These are phyloP conservation scores for Lipomyces oligophaga DNA, from an alignment of 805 yeast genomes.

Conservation along the genomic window DNA sequence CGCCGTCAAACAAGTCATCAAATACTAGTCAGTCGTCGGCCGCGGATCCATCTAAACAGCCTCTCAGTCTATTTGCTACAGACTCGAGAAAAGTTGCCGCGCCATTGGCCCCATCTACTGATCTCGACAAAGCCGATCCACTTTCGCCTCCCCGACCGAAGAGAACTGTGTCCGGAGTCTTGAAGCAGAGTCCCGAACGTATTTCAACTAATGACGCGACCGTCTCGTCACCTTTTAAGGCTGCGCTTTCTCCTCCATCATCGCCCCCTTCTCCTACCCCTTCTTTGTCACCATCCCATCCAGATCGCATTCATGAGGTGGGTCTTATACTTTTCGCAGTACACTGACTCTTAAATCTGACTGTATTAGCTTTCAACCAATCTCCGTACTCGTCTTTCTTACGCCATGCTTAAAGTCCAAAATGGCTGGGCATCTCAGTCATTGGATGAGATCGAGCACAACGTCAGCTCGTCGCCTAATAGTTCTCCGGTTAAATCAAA, in stretches of 20 bases:
- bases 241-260: not conserved
- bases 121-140: too few relatives aligned
- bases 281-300: too few relatives aligned
- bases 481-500: not conserved
- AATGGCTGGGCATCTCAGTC: slow-evolving; percentile 31
- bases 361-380: slow-evolving; percentile 23
- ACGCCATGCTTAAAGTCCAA: slow-evolving; percentile 35
- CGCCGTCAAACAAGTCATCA: too few relatives aligned
- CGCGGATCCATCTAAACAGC: too few relatives aligned
- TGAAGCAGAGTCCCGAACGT: slow-evolving; percentile 9
- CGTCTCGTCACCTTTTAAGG: too few relatives aligned
- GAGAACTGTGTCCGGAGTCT: slow-evolving; percentile 18
- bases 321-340: not conserved
- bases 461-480: slow-evolving; percentile 1
- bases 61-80: too few relatives aligned
- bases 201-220: too few relatives aligned
- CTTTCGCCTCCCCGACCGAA: slow-evolving; percentile 14
- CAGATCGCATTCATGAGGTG: slow-evolving; percentile 19
- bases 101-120: too few relatives aligned
- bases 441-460: slow-evolving; percentile 27
- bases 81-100: too few relatives aligned
- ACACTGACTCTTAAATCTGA: not conserved
- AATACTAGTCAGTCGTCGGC: too few relatives aligned
- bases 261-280: too few relatives aligned
- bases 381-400: slow-evolving; percentile 31